A percentile compares a stretch with the other conserved stretches of the same genome.
Conservation (phyloP, 202 grass and related monocot species). For the Dendrocalamus latiflorus region DNA sequence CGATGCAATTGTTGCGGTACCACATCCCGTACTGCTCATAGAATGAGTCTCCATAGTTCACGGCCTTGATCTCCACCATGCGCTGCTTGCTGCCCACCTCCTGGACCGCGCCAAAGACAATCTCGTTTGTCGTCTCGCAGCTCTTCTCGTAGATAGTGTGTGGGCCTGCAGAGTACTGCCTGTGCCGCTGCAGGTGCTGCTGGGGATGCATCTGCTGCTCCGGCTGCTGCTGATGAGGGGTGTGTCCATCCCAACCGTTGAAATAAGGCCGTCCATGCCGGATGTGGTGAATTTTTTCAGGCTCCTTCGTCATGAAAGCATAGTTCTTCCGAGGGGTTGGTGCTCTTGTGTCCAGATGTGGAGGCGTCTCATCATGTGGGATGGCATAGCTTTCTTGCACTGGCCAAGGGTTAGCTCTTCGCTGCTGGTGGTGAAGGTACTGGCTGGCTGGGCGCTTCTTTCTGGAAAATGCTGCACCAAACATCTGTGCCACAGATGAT, state of each 20-base stretch:
- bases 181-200: conserved; percentile 82
- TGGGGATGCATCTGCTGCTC: conserved; percentile 58
- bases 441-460: conserved; percentile 48
- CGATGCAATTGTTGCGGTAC: conserved; percentile 72
- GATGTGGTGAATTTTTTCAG: conserved; percentile 68
- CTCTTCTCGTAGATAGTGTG: conserved; percentile 86
- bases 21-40: conserved; percentile 85
- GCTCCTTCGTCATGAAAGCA: conserved; percentile 71
- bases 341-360: conserved; percentile 56
- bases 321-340: conserved; percentile 79
- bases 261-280: conserved; percentile 46
- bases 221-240: conserved; percentile 30
- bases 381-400: conserved; percentile 91
- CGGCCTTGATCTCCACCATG: conserved; percentile 80
- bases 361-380: conserved; percentile 65
- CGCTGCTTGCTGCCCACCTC: conserved; percentile 71
- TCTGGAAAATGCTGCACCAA: conserved; percentile 43
- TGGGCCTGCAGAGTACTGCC: conserved; percentile 74
- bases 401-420: conserved; percentile 50
- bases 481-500: conserved; percentile 57
- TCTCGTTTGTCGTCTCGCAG: conserved; percentile 83
- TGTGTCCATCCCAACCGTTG: conserved; percentile 46
- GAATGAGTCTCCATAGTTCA: conserved; percentile 85
- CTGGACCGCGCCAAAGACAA: conserved; percentile 91
- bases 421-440: conserved; percentile 60